Percentiles rank a stretch among this genome's conserved stretches.
phyloP scores from a whole-genome alignment of 2,329 filamentous ascomycete genomes.

The Fusarium zealandicum region DNA sequence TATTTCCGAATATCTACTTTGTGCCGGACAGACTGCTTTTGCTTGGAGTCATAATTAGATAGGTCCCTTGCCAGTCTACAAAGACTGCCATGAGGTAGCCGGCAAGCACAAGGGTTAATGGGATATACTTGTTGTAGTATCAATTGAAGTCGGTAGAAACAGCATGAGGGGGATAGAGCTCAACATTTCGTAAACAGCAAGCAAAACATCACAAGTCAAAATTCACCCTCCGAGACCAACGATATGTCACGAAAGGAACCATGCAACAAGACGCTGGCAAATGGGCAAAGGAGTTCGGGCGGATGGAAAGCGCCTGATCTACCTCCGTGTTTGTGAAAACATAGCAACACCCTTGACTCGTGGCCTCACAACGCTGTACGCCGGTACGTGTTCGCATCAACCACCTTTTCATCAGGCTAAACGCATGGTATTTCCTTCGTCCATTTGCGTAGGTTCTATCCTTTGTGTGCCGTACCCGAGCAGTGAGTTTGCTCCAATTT shows the following conservation, averaged over 20 bases:
- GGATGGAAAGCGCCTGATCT: constrained; percentile 18
- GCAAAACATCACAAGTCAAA: no score
- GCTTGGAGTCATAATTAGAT: no score
- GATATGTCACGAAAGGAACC: background rate
- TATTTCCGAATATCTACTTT: no score
- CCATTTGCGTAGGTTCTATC: constrained; percentile 39
- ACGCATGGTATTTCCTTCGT: constrained; percentile 37
- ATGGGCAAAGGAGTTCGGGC: constrained; percentile 20
- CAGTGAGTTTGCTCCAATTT: constrained; percentile 36
- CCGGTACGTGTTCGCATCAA: constrained; percentile 22
- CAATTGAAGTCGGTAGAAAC: no score
- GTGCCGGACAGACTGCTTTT: no score
- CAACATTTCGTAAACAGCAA: no score
- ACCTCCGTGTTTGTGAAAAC: constrained; percentile 22
- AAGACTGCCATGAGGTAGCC: no score
- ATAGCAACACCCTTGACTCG: constrained; percentile 33
- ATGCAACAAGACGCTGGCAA: background rate
- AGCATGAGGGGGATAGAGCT: no score
- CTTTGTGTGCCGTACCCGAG: constrained; percentile 33
- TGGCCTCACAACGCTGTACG: constrained; percentile 29
- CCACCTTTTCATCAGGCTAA: constrained; percentile 31
- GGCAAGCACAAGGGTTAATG: no score
- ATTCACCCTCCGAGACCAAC: no score
- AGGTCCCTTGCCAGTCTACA: no score
- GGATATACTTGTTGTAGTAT: no score